Evolutionary conservation across 148 eudicot genomes (phyloP), one percentile per base, ranked within the genome.

Genomic region (Rhododendron griersonianum): DNA sequence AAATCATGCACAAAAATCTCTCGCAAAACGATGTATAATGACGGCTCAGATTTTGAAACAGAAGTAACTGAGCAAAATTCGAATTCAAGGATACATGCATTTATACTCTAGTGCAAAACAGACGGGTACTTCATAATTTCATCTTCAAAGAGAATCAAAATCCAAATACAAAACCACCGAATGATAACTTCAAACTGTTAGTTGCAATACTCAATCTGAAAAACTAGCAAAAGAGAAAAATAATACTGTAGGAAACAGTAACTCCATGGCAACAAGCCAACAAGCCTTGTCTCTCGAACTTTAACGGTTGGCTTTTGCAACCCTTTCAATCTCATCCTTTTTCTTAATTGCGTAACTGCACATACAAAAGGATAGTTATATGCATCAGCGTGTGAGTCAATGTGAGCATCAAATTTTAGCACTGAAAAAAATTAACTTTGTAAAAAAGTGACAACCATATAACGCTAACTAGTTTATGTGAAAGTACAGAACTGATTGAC

Each of bases 291-390:
- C 76, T 71, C 76, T 74, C 25, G 37, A 53, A 11, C 61, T 84
- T 59, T 6, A 84, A 75, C 86, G 86, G 5, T 84, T 84, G 69
- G 86, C 86, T 65, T 84, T 84, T 6, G 86, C 86, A 75, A 84
- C 86, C 86, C 86, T 74, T 61, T 84, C 86, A 35, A 84, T 84
- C 86, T 84, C 86, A 35, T 84, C 86, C 78, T 84, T 84, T 33
- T 84, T 84, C 41, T 84, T 84, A 53, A 84, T 84, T 19, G 86
- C 86, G n/a, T 84, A 84, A 25, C 86, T 84, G 81, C 86, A 75
- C 23, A 35, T 19, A 21, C 14, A 48, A 15, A 45, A 37, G 3
- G 10, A 71, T 30, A 1, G 8, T 71, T 14, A 33, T 0, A 15
- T 33, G 15, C 71, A 63, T 1, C 0, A 23, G 71, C 30, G 11